A percentile compares a stretch with the other conserved stretches of the same genome.
Evolutionary conservation across 2,329 filamentous ascomycete genomes (phyloP).

Genomic region (Elsinoe ampelina): DNA sequence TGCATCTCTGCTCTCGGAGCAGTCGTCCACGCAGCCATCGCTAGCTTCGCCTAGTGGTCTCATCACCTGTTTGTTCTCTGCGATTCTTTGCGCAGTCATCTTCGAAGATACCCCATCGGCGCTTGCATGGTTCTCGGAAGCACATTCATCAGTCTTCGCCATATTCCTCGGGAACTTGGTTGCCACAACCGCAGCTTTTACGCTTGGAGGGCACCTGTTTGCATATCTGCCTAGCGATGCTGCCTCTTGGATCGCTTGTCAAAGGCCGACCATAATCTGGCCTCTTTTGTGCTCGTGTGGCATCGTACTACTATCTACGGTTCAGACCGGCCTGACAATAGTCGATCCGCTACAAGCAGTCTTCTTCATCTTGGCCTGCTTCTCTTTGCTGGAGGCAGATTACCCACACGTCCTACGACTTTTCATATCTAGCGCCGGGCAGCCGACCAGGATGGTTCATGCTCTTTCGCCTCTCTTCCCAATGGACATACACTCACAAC

Average conservation of each 20-base stretch:
- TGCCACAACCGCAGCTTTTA: neutral
- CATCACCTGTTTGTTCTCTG: neutral
- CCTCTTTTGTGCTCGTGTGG: neutral
- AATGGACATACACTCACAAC: neutral
- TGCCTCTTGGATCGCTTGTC: neutral
- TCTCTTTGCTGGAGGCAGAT: slow-evolving; percentile 2
- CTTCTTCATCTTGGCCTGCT: neutral
- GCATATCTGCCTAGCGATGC: neutral
- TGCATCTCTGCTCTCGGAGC: neutral
- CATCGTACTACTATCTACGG: neutral
- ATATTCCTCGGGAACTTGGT: neutral
- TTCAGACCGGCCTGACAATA: neutral
- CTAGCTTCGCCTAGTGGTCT: neutral
- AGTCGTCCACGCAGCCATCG: neutral
- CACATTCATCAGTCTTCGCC: neutral
- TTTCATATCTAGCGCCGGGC: neutral
- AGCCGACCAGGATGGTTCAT: neutral
- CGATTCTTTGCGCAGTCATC: neutral
- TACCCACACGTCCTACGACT: neutral
- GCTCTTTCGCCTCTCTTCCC: neutral
- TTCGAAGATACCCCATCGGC: slow-evolving; percentile 12
- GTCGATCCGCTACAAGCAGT: neutral
- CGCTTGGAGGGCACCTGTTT: slow-evolving; percentile 1
- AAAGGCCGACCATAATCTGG: neutral
- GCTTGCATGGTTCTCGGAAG: neutral